Evolutionary conservation across 805 yeast genomes (phyloP), one percentile per base, ranked within the genome.

Genomic region (Candida fluviatilis): DNA sequence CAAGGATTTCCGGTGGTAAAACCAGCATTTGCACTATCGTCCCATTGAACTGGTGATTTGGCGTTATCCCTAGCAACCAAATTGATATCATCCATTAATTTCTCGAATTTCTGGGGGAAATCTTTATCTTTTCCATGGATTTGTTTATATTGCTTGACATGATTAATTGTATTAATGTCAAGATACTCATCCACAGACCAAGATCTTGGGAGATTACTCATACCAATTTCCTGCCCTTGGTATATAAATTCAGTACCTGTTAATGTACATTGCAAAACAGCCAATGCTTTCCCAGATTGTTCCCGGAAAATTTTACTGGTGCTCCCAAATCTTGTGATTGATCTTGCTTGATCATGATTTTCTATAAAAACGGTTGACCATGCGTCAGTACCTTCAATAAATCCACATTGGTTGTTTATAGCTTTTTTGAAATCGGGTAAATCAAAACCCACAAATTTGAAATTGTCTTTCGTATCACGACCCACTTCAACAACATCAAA

Each of bases 191-290:
- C 61, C 37, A 75, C 57, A 16, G 64, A 61, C 78, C 79, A 75
- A 28, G 52, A 50, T 37, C 57, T 49, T 13, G 75, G 65, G 19
- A 75, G 55, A 51, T 77, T 77, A 38, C 67, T 66, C 73, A 71
- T 72, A 25, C 78, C 82, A 43, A 78, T 60, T 48, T 78, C 83
- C 53, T 78, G 83, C 37, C 82, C 83, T 55, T 78, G 82, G 57
- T 76, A 78, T 29, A 78, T 58, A 56, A 64, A 78, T 38, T 75
- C 54, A 11, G 82, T 75, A 36, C 83, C 82, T 21, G 76, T 69
- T 45, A 75, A 62, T 10, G 78, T 50, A 10, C 64, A 38, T 43
- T 70, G 67, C 50, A 77, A 54, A 34, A 70, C 43, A n/a, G 78
- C 64, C 43, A 77, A 51, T 51, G 75, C 54, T 55, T 77, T 77